A percentile compares a stretch with the other conserved stretches of the same genome.
Evolutionary conservation across 495 filamentous ascomycete genomes (phyloP).

Genomic region (Tuber calosporum): DNA sequence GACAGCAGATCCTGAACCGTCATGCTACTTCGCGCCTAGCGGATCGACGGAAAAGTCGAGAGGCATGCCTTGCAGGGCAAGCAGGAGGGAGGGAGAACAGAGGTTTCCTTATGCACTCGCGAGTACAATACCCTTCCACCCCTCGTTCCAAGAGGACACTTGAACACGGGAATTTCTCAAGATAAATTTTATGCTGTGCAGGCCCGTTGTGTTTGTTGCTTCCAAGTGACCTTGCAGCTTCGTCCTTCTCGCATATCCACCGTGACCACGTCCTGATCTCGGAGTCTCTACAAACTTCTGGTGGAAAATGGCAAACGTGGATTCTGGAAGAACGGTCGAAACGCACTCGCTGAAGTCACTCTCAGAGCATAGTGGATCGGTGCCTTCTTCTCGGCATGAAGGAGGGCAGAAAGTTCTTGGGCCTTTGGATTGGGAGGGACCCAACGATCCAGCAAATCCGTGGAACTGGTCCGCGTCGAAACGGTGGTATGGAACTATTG

Average conservation of each 20-base stretch:
- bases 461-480: slow-evolving; percentile 55
- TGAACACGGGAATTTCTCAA: neutral
- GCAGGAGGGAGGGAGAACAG: neutral
- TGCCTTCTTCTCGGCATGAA: slow-evolving; percentile 2
- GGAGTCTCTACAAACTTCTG: slow-evolving; percentile 8
- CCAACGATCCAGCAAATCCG: slow-evolving; percentile 54
- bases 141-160: neutral
- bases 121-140: slow-evolving; percentile 4
- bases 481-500: slow-evolving; percentile 44
- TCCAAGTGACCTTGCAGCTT: neutral
- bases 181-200: neutral
- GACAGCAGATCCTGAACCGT: neutral
- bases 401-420: slow-evolving; percentile 19
- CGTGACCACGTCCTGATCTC: neutral
- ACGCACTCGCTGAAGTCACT: slow-evolving; percentile 23
- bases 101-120: neutral
- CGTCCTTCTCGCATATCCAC: neutral
- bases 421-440: slow-evolving; percentile 49
- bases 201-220: neutral
- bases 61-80: neutral
- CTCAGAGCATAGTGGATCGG: slow-evolving; percentile 28
- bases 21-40: neutral
- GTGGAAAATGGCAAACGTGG: slow-evolving; percentile 14
- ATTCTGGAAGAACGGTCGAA: slow-evolving; percentile 23
- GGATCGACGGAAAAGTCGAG: slow-evolving; percentile 1